Percentiles rank a stretch among this genome's conserved stretches.
Evolutionary conservation across 495 filamentous ascomycete genomes (phyloP).

Genomic region (Neurospora sp.): DNA sequence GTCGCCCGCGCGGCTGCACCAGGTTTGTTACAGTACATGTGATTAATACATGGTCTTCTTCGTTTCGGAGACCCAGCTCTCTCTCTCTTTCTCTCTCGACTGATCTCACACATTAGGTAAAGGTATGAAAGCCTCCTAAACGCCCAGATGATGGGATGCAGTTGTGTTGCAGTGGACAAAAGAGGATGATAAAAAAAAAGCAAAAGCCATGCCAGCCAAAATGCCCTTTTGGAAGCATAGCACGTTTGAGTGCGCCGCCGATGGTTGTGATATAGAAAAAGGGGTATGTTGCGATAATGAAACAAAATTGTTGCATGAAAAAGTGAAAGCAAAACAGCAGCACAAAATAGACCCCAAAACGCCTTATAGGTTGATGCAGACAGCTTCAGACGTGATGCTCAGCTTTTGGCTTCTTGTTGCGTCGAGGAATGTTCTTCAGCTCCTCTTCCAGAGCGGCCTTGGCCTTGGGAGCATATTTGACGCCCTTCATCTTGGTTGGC

Average conservation of each 20-base stretch:
- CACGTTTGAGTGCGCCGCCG: background rate
- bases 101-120: background rate
- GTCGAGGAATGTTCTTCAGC: conserved; percentile 12
- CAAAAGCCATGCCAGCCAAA: background rate
- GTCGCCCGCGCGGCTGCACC: background rate
- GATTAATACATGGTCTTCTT: background rate
- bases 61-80: background rate
- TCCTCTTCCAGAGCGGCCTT: conserved; percentile 16
- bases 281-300: background rate
- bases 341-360: background rate
- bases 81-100: background rate
- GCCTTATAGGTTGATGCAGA: background rate
- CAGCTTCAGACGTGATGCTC: background rate
- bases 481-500: conserved; percentile 16
- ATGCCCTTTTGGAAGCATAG: background rate
- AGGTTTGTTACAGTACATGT: background rate
- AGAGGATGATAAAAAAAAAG: background rate
- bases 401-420: conserved; percentile 8
- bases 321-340: background rate
- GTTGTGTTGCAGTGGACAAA: background rate
- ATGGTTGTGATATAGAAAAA: background rate
- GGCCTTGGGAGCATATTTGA: conserved; percentile 18
- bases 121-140: background rate
- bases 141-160: background rate
- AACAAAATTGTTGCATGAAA: background rate